Evolutionary conservation across 2,329 filamentous ascomycete species (phyloP), one percentile per base, ranked within the genome.

Genomic region (Herpomyces periplanetae): DNA sequence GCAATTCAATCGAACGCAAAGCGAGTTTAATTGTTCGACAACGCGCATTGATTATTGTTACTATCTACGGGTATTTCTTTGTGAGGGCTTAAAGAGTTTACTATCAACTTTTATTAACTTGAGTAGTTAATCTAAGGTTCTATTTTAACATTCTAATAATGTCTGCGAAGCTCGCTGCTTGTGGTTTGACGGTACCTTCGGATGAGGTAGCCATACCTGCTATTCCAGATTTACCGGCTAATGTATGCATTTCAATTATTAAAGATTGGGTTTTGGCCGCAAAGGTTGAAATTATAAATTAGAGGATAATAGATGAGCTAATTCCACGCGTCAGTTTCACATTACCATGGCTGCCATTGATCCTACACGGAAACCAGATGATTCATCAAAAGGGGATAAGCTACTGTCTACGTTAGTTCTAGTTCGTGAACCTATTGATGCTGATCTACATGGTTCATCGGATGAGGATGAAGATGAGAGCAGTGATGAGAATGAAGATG

Each of bases 311-410:
- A 12, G 19, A 12, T 8, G 18, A 6, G 8, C 9, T 5, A 12
- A 8, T 18, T 13, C 9, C 10, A 11, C 3, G n/a, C 12, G 15
- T 8, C 33, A 87, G 73, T 84, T 88, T 45, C 69, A 69, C 38
- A 69, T 96, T 35, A 91, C 73, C 33, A 96, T 96, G 80, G 80
- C 84, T 33, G 80, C 80, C 28, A 62, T 96, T 38, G 75, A 96
- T 38, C 80, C 80, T 23, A 69, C 56, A 33, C 65, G 65, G 31
- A 49, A 56, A 27, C 34, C 42, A 11, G 49, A 60, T 22, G 55
- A 61, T 21, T 45, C 61, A 21, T 30, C 33, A 14, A 55, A 60
- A 19, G 58, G 66, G 21, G 56, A 64, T 29, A 52, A 57, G 30
- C 43, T 61, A 29, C 43, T 31, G 17, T 26, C 30, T 16, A 16